Percentiles rank a stretch among this genome's conserved stretches.
Conservation (phyloP, 768 basidiomycete genomes). For the Tricholoma furcatifolium region DNA sequence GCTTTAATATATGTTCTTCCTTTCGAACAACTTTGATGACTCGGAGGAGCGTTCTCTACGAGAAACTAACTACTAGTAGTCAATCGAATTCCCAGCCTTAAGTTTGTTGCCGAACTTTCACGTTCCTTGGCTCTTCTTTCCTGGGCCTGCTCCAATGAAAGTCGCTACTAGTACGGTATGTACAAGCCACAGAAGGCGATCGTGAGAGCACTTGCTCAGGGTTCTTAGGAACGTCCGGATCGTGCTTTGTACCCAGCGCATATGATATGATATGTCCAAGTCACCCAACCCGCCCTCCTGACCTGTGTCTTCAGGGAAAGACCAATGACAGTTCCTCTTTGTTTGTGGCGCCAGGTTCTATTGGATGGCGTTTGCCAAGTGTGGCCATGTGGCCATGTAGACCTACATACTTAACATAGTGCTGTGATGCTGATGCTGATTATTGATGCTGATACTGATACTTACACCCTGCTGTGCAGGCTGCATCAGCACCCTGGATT, state of each 20-base stretch:
- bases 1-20: no score
- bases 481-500: background rate
- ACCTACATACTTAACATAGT: no score
- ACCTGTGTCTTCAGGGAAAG: no score
- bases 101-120: no score
- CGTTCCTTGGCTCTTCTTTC: background rate
- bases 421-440: background rate
- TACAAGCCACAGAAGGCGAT: background rate
- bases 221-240: background rate
- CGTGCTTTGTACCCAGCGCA: background rate
- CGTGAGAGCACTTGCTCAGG: background rate
- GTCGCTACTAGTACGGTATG: no score
- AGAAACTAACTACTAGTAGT: no score
- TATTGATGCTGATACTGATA: background rate
- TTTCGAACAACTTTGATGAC: no score
- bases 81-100: no score
- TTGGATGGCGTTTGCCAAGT: background rate
- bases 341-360: constrained; percentile 4
- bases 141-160: background rate
- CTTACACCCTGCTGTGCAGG: no score
- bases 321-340: background rate
- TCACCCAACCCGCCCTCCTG: background rate
- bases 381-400: background rate
- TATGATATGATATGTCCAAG: background rate
- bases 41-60: no score